Percentiles rank a stretch among this genome's conserved stretches.
These are phyloP conservation scores for Dothidotthia symphoricarpi DNA, from an alignment of 2,329 filamentous ascomycete species.

Conservation along the genomic window DNA sequence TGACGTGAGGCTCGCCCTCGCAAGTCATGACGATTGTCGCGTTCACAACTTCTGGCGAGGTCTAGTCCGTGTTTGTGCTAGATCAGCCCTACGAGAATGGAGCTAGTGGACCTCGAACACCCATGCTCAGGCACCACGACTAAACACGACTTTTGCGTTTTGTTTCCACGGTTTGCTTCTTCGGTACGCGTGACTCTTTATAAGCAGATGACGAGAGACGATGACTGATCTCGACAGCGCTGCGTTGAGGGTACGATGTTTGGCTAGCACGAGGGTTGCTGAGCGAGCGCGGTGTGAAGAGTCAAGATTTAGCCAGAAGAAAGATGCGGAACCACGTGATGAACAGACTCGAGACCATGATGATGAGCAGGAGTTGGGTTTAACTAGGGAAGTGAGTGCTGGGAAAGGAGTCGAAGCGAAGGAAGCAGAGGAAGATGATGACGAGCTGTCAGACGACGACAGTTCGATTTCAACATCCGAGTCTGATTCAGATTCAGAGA, in stretches of 20 bases:
- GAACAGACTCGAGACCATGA: not conserved
- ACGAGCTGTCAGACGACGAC: not conserved
- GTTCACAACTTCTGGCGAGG: too few species aligned
- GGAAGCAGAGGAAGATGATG: not conserved
- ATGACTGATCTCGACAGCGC: conserved; percentile 10
- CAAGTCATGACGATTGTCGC: conserved; percentile 4
- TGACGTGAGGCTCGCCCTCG: conserved; percentile 4
- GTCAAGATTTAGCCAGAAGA: too few species aligned
- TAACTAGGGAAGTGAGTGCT: too few species aligned
- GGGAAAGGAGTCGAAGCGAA: not conserved
- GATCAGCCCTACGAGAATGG: conserved; percentile 8
- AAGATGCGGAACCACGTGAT: not conserved
- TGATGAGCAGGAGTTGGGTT: too few species aligned
- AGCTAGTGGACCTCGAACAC: conserved; percentile 7
- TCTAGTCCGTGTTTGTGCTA: conserved; percentile 1
- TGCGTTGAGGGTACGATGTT: conserved; percentile 17
- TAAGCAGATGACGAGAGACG: not conserved
- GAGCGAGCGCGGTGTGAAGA: not conserved
- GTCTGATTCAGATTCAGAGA: not conserved
- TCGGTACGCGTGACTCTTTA: too few species aligned
- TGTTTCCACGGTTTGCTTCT: not conserved
- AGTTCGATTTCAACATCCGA: conserved; percentile 5
- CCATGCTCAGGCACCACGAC: not conserved
- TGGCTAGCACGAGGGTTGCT: conserved; percentile 22
- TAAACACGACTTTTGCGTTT: not conserved